Conservation (phyloP, 2,329 filamentous ascomycete genomes). For the Claviceps purpurea region DNA sequence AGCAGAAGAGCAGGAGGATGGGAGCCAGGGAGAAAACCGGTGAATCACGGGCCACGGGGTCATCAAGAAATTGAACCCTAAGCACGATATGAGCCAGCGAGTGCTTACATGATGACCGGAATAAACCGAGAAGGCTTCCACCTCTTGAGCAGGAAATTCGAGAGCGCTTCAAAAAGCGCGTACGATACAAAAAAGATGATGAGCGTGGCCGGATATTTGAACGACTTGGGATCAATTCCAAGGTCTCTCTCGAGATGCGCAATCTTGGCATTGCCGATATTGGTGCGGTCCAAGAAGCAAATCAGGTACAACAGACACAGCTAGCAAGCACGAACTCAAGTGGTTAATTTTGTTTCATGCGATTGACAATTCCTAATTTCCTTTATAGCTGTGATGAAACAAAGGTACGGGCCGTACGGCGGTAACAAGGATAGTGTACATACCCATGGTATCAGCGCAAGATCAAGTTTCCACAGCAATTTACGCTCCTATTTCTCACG, state of each 20-base stretch:
- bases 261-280: slow-evolving; percentile 60
- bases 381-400: too few relatives aligned
- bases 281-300: slow-evolving; percentile 63
- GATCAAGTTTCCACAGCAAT: slow-evolving; percentile 48
- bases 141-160: slow-evolving; percentile 68
- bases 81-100: background rate
- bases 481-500: slow-evolving; percentile 38
- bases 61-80: too few relatives aligned
- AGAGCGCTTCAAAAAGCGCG: slow-evolving; percentile 61
- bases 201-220: slow-evolving; percentile 60
- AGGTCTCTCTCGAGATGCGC: slow-evolving; percentile 27
- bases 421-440: slow-evolving; percentile 7
- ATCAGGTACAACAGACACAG: slow-evolving; percentile 61
- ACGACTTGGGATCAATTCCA: slow-evolving; percentile 43
- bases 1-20: too few relatives aligned
- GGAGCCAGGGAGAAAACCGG: too few relatives aligned
- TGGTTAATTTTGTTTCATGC: too few relatives aligned
- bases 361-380: too few relatives aligned
- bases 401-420: too few relatives aligned
- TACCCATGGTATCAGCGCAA: slow-evolving; percentile 46
- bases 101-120: slow-evolving; percentile 59
- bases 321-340: slow-evolving; percentile 13
- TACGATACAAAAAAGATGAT: slow-evolving; percentile 86
- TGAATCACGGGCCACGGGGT: too few relatives aligned
- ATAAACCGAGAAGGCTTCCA: slow-evolving; percentile 67